Conservation (phyloP, 768 basidiomycete genomes). For the Lentinula sp. region DNA sequence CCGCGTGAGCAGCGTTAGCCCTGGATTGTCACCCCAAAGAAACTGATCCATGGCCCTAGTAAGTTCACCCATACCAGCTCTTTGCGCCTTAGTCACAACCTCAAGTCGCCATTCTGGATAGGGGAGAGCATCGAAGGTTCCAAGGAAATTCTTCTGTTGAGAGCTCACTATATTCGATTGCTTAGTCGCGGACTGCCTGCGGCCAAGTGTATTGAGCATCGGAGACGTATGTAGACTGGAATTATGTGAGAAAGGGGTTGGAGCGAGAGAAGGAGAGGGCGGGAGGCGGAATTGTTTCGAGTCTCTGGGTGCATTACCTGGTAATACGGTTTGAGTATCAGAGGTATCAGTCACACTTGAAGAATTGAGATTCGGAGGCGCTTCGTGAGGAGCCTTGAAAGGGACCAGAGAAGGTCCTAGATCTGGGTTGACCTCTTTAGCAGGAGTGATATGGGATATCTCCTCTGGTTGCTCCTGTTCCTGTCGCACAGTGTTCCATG, state of each 20-base stretch:
- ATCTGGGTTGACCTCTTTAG: not conserved
- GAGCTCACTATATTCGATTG: not conserved
- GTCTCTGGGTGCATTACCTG: not conserved
- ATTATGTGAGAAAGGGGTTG: not conserved
- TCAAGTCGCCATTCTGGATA: constrained; percentile 66
- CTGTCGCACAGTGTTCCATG: not conserved
- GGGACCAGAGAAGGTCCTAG: not conserved
- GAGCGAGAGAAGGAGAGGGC: not conserved
- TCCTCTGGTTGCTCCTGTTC: not conserved
- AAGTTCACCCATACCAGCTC: constrained; percentile 54
- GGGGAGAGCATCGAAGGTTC: constrained; percentile 34
- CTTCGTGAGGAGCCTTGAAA: not conserved
- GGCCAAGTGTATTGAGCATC: not conserved
- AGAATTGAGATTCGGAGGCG: not conserved
- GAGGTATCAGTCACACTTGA: not conserved
- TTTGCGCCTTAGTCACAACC: constrained; percentile 43
- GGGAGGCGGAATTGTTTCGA: not conserved
- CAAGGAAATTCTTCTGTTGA: not conserved
- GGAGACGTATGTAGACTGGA: not conserved
- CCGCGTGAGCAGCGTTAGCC: constrained; percentile 3
- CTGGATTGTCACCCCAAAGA: constrained; percentile 21
- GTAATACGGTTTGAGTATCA: not conserved
- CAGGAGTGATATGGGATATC: not conserved
- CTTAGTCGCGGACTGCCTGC: not conserved
- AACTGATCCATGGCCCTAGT: constrained; percentile 48